A percentile compares a stretch with the other conserved stretches of the same genome.
Evolutionary conservation across 2,329 filamentous ascomycete species (phyloP).

Genomic region (Colletotrichum sp.): DNA sequence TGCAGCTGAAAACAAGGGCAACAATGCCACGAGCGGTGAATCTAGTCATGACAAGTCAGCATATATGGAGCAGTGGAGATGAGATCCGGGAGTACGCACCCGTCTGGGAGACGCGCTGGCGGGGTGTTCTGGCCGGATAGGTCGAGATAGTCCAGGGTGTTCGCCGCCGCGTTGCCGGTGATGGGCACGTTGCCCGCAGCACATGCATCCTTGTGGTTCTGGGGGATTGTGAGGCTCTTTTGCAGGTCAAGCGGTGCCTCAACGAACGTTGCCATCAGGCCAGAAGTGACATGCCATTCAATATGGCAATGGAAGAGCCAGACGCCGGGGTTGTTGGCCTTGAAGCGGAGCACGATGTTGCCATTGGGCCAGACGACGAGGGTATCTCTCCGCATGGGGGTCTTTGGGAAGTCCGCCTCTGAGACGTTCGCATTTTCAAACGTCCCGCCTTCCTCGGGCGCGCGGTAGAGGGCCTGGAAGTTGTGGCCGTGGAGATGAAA

Average conservation of each 20-base stretch:
- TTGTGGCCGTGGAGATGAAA: slow-evolving; percentile 82
- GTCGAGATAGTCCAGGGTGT: slow-evolving; percentile 68
- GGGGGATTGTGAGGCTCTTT: slow-evolving; percentile 62
- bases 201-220: slow-evolving; percentile 64
- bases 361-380: slow-evolving; percentile 69
- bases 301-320: slow-evolving; percentile 85
- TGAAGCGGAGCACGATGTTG: slow-evolving; percentile 72
- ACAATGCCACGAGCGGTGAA: slow-evolving; percentile 76
- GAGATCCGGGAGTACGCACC: slow-evolving; percentile 45
- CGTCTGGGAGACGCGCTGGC: slow-evolving; percentile 63
- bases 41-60: slow-evolving; percentile 28
- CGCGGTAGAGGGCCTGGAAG: slow-evolving; percentile 72
- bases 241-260: slow-evolving; percentile 70
- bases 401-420: slow-evolving; percentile 51
- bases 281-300: slow-evolving; percentile 75
- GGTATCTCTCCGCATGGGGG: slow-evolving; percentile 73
- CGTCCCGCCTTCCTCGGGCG: slow-evolving; percentile 59
- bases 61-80: neutral
- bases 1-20: slow-evolving; percentile 74
- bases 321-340: slow-evolving; percentile 70
- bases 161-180: slow-evolving; percentile 77
- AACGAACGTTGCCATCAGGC: slow-evolving; percentile 69
- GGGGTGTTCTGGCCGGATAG: slow-evolving; percentile 64
- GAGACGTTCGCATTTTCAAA: slow-evolving; percentile 54
- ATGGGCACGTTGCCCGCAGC: slow-evolving; percentile 52